Percentiles rank a stretch among this genome's conserved stretches.
These are phyloP conservation scores for Persicaria maculosa DNA, from an alignment of 148 eudicot species.

Conservation along the genomic window DNA sequence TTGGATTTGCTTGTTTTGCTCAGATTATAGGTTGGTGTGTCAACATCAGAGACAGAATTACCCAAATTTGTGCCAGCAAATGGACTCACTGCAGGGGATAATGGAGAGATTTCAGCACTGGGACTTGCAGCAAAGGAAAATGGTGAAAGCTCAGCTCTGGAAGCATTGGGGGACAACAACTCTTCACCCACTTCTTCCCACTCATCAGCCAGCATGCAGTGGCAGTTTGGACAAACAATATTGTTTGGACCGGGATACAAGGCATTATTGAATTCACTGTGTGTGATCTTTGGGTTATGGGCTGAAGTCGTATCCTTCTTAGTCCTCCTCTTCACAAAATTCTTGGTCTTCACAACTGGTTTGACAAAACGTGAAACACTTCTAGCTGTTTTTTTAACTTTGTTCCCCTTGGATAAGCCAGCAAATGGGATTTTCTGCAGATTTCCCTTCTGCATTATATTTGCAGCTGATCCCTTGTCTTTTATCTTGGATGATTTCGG, in stretches of 20 bases:
- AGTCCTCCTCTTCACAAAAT: conserved; percentile 44
- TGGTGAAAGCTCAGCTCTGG: conserved; percentile 23
- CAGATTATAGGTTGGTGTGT: conserved; percentile 25
- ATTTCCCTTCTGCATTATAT: conserved; percentile 29
- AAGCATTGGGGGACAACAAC: conserved; percentile 25
- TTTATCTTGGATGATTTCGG: conserved; percentile 24
- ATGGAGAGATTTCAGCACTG: conserved; percentile 21
- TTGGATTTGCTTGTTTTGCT: conserved; percentile 22
- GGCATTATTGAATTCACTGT: conserved; percentile 26
- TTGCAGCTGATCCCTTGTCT: conserved; percentile 28
- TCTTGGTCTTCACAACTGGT: conserved; percentile 54
- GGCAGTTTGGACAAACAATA: conserved; percentile 78
- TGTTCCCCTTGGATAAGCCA: conserved; percentile 34
- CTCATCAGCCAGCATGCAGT: conserved; percentile 48
- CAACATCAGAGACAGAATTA: conserved; percentile 29
- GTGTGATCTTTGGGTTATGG: conserved; percentile 23
- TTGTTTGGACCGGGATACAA: conserved; percentile 34
- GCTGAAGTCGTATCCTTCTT: conserved; percentile 37
- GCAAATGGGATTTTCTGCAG: conserved; percentile 24
- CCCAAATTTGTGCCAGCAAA: conserved; percentile 29
- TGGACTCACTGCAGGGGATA: conserved; percentile 25
- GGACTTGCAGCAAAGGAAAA: conserved; percentile 26
- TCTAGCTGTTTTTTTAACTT: conserved; percentile 39
- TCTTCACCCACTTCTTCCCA: conserved; percentile 27
- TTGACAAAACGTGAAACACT: conserved; percentile 47